Base-by-base conservation (phyloP, 352 stramenopile genomes). In the Phytophthora pisi region DNA sequence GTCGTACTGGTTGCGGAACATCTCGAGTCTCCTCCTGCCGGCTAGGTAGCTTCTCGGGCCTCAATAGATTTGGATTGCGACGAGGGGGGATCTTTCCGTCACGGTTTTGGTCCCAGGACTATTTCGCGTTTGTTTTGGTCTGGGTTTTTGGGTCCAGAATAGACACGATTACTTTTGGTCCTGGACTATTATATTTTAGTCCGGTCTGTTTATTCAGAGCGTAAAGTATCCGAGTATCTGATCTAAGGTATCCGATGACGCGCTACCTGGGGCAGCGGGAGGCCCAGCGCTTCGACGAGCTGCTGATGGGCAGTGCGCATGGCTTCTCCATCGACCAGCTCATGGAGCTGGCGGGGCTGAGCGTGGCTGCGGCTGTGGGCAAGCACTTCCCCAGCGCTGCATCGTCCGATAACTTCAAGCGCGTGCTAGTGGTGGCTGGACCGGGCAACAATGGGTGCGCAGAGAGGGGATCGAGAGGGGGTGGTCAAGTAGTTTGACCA, bases 1-100 rank as follows among this genome's bases (percentile, higher is more conserved):
- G 88, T 99, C 98, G 82, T 99, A 99, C 81, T 99, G 94, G 83
- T 99, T 99, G 66, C 97, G 91, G 82, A 99, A 99, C 98, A 99
- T 99, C 66, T 36, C 46, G 52, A 34, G 5, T 28, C 31, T 59
- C 46, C 8, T 43, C 18, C 7, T 47, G 5, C 23, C 31, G 13
- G 28, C 28, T 31, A 31, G 28, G 28, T 31, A 31, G 34, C 34
- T 42, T 15, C 36, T 16, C 36, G 28, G 28, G 28, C 8, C 36
- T 42, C 36, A 42, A 42, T 42, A 42, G 40, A 42, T 20, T 16
- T 18, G 23, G 40, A 53, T 34, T 55, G 57, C 20, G 51, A 67
- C 60, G 64, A 70, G 72, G 66, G 15, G 26, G 26, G 45, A 51
- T 51, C 45, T 20, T 28, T 31, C 26, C n/a, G 18, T 11, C 43